Base-by-base conservation (phyloP, 805 yeast species). In the Saccharomyces kudriavzevii region DNA sequence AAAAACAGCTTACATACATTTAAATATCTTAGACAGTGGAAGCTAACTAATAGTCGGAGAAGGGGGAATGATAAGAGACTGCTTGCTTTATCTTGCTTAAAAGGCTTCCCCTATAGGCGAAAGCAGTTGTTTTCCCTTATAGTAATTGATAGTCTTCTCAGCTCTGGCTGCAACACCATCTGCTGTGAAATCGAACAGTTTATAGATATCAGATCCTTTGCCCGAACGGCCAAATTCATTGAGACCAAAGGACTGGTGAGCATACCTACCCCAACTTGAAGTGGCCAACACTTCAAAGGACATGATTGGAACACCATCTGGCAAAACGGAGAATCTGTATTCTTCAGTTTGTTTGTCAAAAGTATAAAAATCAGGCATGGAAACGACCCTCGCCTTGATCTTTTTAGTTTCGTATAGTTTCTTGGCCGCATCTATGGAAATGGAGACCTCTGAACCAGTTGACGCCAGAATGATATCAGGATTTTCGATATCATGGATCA, bases 151-250 rank as follows among this genome's bases (percentile, higher is more conserved):
- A 58, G 91, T 84, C 77, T 84, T 83, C 60, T 76, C 74, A 60
- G 91, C 97, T 75, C 91, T 89, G 67, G 81, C 77, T 67, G 96
- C 94, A 72, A 92, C 78, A 61, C 96, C 96, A 72, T 88, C 97
- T 56, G 94, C 86, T 54, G 95, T 89, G 79, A 92, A 91, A 65
- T 81, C 96, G 65, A 92, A 88, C 77, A 68, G 76, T 74, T 88
- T 82, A 85, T 84, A 92, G 58, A 91, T 80, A 59, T 86, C 88
- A 54, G 75, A 74, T 69, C 85, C 95, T 72, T 89, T 87, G 72
- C 96, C 98, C 57, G 97, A 90, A 57, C 91, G 94, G 81, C 99
- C 99, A 71, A 94, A 92, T 77, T 89, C 83, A 82, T 89, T 84
- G 69, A 92, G 80, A 75, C 97, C 97, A 67, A 92, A 89, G 74